Percentiles rank a stretch among this genome's conserved stretches.
Conservation (phyloP, 2,329 filamentous ascomycete species). For the Ceratocystis cubensis region DNA sequence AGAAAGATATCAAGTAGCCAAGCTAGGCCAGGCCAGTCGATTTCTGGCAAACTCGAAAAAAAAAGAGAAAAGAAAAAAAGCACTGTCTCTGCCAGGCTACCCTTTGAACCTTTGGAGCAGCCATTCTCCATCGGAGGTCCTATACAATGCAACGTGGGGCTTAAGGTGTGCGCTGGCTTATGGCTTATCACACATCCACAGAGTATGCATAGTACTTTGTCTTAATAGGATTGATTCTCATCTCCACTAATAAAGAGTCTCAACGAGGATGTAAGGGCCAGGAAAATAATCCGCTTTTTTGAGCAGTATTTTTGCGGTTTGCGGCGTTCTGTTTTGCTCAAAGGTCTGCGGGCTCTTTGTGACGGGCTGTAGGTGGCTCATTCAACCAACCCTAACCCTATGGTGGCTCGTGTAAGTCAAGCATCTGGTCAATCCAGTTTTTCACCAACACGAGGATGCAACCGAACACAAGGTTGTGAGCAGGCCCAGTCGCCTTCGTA, state of each 20-base stretch:
- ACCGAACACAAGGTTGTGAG: background rate
- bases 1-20: background rate
- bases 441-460: too few species aligned
- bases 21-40: background rate
- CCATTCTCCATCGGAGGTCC: background rate
- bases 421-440: too few species aligned
- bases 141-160: background rate
- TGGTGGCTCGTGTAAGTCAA: background rate
- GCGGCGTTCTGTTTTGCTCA: too few species aligned
- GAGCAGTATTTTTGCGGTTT: too few species aligned
- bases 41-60: background rate
- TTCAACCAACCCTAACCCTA: background rate
- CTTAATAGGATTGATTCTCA: background rate
- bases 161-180: background rate
- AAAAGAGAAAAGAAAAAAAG: background rate
- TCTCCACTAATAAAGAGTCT: too few species aligned
- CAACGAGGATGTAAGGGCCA: too few species aligned
- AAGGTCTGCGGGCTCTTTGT: background rate
- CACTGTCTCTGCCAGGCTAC: background rate
- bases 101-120: background rate
- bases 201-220: conserved; percentile 7
- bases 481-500: background rate
- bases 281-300: too few species aligned
- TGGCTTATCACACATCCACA: background rate
- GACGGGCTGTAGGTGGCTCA: too few species aligned